Evolutionary conservation across 495 filamentous ascomycete species (phyloP), one percentile per base, ranked within the genome.

Genomic region (Aspergillus homomorphus): DNA sequence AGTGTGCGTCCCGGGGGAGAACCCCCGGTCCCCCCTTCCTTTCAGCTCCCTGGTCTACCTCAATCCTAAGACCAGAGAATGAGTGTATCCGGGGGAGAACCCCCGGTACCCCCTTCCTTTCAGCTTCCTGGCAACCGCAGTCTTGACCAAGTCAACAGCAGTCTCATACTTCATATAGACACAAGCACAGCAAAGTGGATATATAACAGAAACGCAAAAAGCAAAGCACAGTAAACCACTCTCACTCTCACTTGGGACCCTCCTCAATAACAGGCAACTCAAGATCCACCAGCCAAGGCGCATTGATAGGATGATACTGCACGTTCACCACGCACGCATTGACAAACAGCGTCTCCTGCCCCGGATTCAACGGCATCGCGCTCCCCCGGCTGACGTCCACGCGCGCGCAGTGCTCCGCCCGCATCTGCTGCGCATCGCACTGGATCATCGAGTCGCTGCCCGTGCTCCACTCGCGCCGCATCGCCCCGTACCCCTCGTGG

Each of bases 401-500:
- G 75, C 64, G 69, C 20, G 74, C 76, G 62, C 74, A 66, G 62
- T 73, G 60, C 48, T 79, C 57, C 48, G 71, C 57, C 63, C 83
- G 45, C 62, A 77, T 65, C 49, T 68, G 69, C 67, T 77, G 65
- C 59, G 60, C 49, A 70, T 83, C 72, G 42, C 48, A 51, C 57
- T 55, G 59, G 38, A 62, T 60, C 23, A 57, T 46, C 41, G 56
- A 54, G 48, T 56, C 15, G 49, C 48, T 56, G 15, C 51, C 42
- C 24, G 53, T 59, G 23, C 58, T 57, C 85, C 88, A 91, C 3
- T 68, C 67, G 0, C 86, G 77, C 26, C 84, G 62, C 54, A 79
- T 76, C 4, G 82, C 87, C n/a, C 89, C 89, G 80, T 86, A 89
- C 0, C 77, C 86, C 66, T 92, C 87, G 69, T 87, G 84, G 12